These are phyloP conservation scores for Heterobasidion parviporum DNA, from an alignment of 1,284 basidiomycete species.

Conservation along the genomic window DNA sequence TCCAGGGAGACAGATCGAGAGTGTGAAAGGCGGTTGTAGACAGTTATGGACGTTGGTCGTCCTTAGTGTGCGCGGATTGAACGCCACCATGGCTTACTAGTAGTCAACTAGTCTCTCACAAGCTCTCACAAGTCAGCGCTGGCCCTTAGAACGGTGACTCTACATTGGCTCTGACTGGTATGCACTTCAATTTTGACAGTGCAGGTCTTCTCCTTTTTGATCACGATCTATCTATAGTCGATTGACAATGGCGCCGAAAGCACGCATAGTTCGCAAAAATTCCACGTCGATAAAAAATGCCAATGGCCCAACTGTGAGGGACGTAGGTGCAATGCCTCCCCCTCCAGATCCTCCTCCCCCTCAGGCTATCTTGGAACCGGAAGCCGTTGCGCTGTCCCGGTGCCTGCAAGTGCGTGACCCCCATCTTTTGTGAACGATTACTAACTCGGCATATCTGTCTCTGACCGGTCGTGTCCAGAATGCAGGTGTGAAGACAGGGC, in stretches of 20 bases:
- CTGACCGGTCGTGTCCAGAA: conserved; percentile 29
- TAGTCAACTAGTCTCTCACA: too few species aligned
- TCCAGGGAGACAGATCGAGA: too few species aligned
- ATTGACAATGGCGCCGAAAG: conserved; percentile 11
- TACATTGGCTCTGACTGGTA: too few species aligned
- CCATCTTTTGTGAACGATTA: neutral
- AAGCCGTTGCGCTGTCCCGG: conserved; percentile 45
- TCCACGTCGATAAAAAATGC: neutral
- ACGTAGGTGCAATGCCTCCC: conserved; percentile 45
- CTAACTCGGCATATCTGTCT: neutral
- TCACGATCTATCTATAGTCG: too few species aligned
- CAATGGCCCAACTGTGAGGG: conserved; percentile 8
- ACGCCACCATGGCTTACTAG: too few species aligned
- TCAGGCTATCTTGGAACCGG: conserved; percentile 48
- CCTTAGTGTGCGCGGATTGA: too few species aligned
- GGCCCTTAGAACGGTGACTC: too few species aligned
- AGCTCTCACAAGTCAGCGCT: too few species aligned
- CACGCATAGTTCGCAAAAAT: conserved; percentile 13
- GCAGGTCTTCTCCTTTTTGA: too few species aligned
- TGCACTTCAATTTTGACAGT: too few species aligned
- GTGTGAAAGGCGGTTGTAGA: too few species aligned
- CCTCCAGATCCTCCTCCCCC: conserved; percentile 42
- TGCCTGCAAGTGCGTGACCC: conserved; percentile 45
- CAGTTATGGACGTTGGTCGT: too few species aligned
- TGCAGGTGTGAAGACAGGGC: conserved; percentile 58